Evolutionary conservation across 1,284 basidiomycete species (phyloP), one percentile per base, ranked within the genome.

Genomic region (Marasmius sp.): DNA sequence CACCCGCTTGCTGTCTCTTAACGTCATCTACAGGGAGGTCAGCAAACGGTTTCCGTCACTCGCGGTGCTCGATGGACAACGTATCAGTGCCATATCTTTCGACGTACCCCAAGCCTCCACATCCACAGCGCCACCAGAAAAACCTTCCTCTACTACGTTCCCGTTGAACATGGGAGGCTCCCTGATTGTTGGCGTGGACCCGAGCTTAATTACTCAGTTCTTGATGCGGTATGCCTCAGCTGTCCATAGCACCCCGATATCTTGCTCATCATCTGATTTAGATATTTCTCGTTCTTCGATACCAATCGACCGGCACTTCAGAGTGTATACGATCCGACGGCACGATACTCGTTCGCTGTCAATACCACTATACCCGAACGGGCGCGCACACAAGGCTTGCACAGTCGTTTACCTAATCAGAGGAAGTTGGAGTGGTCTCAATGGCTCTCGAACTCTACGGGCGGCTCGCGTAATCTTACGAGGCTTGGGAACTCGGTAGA

Each of bases 271-370:
- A 37, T 59, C 11, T 53, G 45, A 22, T 38, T 3, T 66, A 94
- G 93, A 64, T 97, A 91, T 75, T 97, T 97, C 77, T 84, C 88
- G 3, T 75, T 88, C 1, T 97, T 92, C 73, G 97, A 99, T 75
- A 82, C 79, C 34, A 85, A 92, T 66, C 87, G 97, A 33, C 75
- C 80, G 0, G 78, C 82, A 2, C 83, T 97, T 6, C 69, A 85
- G 41, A 82, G 91, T 52, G 94, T 83, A 7, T 99, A 98, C 73
- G 87, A 92, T 64, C 85, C 91, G 0, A 79, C 85, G 43, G 92
- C 96, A 12, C 95, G 94, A 10, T 95, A 98, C 71, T 97, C 95
- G 0, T 91, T 91, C 73, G 89, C 91, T 12, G 84, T 87, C 67
- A 95, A 95, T 72, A 95, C 95, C 2, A 73, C 81, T 1, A 90